Percentiles rank a stretch among this genome's conserved stretches.
These are phyloP conservation scores for Globisporangium takayamanum DNA, from an alignment of 352 stramenopile genomes.

Conservation along the genomic window DNA sequence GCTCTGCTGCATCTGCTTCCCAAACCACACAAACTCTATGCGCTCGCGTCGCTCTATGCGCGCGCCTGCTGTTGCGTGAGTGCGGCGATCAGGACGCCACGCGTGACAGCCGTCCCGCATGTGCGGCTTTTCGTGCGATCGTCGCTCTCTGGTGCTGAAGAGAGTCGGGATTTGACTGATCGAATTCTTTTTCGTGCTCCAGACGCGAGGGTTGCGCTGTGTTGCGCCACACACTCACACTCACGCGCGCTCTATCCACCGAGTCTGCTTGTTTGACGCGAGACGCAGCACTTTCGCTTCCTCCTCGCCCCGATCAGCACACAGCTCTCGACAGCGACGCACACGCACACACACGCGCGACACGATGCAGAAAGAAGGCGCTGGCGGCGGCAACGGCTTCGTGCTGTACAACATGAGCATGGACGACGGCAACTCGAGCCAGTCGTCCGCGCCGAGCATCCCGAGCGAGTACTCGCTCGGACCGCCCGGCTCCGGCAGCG, in stretches of 20 bases:
- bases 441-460: slow-evolving; percentile 27
- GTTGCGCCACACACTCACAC: neutral
- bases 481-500: neutral
- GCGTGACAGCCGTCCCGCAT: neutral
- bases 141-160: neutral
- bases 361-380: slow-evolving; percentile 12
- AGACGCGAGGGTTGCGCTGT: neutral
- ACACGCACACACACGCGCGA: neutral
- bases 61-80: neutral
- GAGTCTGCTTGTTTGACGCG: neutral
- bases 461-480: slow-evolving; percentile 28
- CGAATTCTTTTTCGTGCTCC: neutral
- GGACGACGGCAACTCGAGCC: slow-evolving; percentile 33
- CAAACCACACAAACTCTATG: neutral
- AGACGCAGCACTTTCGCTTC: slow-evolving; percentile 1
- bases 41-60: no score
- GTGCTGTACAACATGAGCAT: slow-evolving; percentile 39
- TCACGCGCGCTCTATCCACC: neutral
- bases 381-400: slow-evolving; percentile 19
- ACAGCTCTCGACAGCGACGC: neutral
- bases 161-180: slow-evolving; percentile 11
- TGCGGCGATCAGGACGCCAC: neutral
- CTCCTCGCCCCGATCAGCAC: neutral
- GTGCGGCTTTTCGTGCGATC: no score
- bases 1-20: neutral